phyloP scores from a whole-genome alignment of 1,284 basidiomycete species.

The Puccinia horiana region DNA sequence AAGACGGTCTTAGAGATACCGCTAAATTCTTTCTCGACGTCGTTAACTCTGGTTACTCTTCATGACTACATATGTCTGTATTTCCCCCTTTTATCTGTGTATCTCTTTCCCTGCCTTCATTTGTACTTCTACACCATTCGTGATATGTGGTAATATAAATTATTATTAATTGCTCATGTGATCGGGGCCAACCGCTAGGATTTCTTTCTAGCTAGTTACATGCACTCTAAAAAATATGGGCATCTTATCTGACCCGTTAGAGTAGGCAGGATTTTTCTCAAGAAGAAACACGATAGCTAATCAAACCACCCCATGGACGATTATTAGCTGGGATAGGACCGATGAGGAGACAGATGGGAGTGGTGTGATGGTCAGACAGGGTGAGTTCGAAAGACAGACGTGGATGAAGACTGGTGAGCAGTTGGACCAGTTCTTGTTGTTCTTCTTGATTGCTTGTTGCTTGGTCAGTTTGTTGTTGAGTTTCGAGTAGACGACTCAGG shows the following conservation, averaged over 20 bases:
- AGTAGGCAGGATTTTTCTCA: too few species aligned
- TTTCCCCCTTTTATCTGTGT: not conserved
- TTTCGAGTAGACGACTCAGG: not conserved
- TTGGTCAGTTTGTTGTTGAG: not conserved
- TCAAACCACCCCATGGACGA: not conserved
- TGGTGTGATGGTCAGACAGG: not conserved
- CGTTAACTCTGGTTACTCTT: slow-evolving; percentile 1
- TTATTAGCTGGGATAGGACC: not conserved
- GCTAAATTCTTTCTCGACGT: slow-evolving; percentile 68
- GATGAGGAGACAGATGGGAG: not conserved
- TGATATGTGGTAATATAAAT: too few species aligned
- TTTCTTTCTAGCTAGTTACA: too few species aligned
- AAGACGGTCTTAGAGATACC: slow-evolving; percentile 91
- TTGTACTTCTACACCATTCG: too few species aligned
- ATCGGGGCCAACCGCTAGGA: too few species aligned
- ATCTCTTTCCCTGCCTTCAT: not conserved
- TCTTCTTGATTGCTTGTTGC: too few species aligned
- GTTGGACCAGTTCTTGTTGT: not conserved
- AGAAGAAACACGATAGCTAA: slow-evolving; percentile 8
- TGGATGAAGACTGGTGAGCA: not conserved
- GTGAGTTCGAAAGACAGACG: not conserved
- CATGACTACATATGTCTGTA: too few species aligned
- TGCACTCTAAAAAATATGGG: too few species aligned
- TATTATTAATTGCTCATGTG: too few species aligned
- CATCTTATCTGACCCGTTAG: too few species aligned